Conservation (phyloP, 345 rosid species). For the Jatropha curcas region DNA sequence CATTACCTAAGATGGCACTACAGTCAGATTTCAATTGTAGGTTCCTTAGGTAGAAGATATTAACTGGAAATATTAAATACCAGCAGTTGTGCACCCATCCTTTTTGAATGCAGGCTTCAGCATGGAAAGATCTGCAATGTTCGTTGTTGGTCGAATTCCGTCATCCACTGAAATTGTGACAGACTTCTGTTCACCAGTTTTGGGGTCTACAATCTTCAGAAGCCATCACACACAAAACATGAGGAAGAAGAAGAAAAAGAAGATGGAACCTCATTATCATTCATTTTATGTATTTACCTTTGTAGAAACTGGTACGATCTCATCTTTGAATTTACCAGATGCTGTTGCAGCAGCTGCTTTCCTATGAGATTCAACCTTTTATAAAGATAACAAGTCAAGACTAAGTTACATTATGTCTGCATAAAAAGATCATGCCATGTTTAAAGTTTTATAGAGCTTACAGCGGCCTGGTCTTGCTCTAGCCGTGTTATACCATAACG, state of each 20-base stretch:
- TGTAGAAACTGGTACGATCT: slow-evolving; percentile 76
- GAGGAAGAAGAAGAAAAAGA: not conserved
- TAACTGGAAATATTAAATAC: slow-evolving; percentile 36
- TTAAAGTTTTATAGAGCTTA: slow-evolving; percentile 31
- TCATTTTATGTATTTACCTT: slow-evolving; percentile 49
- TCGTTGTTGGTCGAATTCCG: slow-evolving; percentile 76
- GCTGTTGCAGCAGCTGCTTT: slow-evolving; percentile 88
- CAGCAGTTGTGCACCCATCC: slow-evolving; percentile 90
- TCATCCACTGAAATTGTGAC: slow-evolving; percentile 70
- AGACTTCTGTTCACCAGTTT: slow-evolving; percentile 74
- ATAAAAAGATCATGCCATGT: slow-evolving; percentile 5
- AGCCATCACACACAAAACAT: slow-evolving; percentile 18
- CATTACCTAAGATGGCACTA: slow-evolving; percentile 53
- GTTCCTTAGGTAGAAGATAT: slow-evolving; percentile 3
- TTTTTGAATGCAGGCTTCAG: slow-evolving; percentile 82
- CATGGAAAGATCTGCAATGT: slow-evolving; percentile 64
- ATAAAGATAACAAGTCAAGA: slow-evolving; percentile 23
- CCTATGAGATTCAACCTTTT: slow-evolving; percentile 90
- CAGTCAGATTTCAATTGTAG: slow-evolving; percentile 15
- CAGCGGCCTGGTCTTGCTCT: slow-evolving; percentile 94
- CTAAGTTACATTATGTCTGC: not conserved
- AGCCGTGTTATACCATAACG: slow-evolving; percentile 72
- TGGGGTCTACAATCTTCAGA: slow-evolving; percentile 71
- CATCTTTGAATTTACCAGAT: slow-evolving; percentile 88
- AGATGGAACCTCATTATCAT: not conserved